Evolutionary conservation across 352 stramenopile genomes (phyloP), one percentile per base, ranked within the genome.

Genomic region (Peronospora belbahrii): DNA sequence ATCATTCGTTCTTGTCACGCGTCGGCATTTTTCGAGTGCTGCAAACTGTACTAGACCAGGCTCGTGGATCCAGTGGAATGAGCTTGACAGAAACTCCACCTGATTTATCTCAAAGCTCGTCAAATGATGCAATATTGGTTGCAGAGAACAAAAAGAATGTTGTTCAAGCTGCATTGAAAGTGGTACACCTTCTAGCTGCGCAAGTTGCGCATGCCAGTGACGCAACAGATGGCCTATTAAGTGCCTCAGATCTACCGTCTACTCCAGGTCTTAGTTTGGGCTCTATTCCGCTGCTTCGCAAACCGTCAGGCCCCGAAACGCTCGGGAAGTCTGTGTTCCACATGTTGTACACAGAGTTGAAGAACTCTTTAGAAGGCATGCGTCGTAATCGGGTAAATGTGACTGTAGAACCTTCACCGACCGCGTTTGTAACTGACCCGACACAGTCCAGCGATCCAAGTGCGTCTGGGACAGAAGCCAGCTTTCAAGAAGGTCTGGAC

Each of bases 261-360:
- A 69, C 62, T 6, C 56, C 68, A 22, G 67, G 65, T 20, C 62
- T 81, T 11, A 67, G 61, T 42, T 55, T 89, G 19, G 70, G 77
- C 18, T 67, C 76, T 1, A 92, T 94, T 45, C 83, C 83, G 8
- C 50, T 94, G 15, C 50, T 89, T 31, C 69, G 82, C 1, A 92
- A 94, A 36, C 84, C 84, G 7, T 93, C 81, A 15, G 84, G 84
- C 0, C 82, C 81, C 3, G 84, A 93, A 54, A 95, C 84, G 19
- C 62, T 95, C 1, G 83, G 84, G 13, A 94, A 95, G 48, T 94
- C 83, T 6, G 84, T 95, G 3, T 95, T 95, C 25, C 78, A 94
- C 47, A 95, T 95, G 84, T 49, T 95, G 28, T 95, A 91, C 42
- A 93, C 82, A 2, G 84, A 95, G 43, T 43, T 95, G 37, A 88